A percentile compares a stretch with the other conserved stretches of the same genome.
phyloP scores from a whole-genome alignment of 225 moss, liverwort and hornwort species.

The Pseudoscleropodium purum region DNA sequence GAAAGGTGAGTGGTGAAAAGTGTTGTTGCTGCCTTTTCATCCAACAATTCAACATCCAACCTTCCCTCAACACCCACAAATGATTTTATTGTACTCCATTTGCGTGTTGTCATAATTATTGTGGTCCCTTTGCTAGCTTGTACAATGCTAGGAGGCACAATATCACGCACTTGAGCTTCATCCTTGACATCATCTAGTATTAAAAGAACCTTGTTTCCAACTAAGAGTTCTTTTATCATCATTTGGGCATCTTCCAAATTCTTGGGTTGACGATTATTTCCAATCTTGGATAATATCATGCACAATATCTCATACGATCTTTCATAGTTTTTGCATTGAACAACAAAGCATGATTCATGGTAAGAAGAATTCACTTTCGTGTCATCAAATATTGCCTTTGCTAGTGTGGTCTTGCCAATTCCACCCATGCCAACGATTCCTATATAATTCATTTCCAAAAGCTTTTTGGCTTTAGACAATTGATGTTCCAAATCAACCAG shows the following conservation, averaged over 20 bases:
- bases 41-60: background rate
- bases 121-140: background rate
- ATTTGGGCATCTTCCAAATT: background rate
- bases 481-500: background rate
- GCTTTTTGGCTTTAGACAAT: background rate
- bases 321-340: background rate
- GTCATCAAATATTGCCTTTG: background rate
- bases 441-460: background rate
- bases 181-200: background rate
- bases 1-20: too few relatives aligned
- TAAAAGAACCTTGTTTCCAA: background rate
- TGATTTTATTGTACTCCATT: background rate
- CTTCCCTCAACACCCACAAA: background rate
- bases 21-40: background rate
- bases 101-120: background rate
- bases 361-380: background rate
- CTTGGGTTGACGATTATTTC: accelerated
- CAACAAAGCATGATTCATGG: background rate
- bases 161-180: background rate
- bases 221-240: background rate
- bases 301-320: background rate
- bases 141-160: background rate
- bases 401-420: background rate
- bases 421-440: background rate
- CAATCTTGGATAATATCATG: background rate